Base-by-base conservation (phyloP, 2,329 filamentous ascomycete genomes). In the Hypoxylon sp. region DNA sequence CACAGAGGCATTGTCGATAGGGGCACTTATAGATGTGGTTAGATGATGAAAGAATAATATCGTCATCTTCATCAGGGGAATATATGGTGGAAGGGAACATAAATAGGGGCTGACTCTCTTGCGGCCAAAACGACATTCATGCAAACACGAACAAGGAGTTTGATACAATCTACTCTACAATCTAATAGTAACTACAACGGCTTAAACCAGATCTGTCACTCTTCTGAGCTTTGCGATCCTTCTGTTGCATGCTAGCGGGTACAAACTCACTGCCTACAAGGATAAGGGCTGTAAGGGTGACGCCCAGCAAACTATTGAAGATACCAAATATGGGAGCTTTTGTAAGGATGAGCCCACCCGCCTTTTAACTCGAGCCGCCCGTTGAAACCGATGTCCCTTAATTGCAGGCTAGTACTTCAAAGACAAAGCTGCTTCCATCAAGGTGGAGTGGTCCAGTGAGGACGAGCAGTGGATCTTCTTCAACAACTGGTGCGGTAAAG, bases 391-490 rank as follows among this genome's bases (percentile, higher is more conserved):
- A 10, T 14, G 10, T 46, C 25, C 36, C 4, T 57, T 32, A 11
- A 41, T 2, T 36, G 9, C 14, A 63, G 60, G 60, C 38, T 53
- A 59, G 3, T 30, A 11, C 43, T 67, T 67, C 41, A 25, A 67
- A 14, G 49, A 63, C n/a, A 61, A 58, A 45, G 64, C 59, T n/a
- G 53, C 23, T 6, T 67, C 64, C 11, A 45, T 67, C 28, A 67
- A 63, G 49, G 64, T 67, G 43, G 64, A 67, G n/a, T 59, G 25
- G 6, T 46, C 63, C 19, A 46, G 9, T 10, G 19, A 50, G 0
- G 64, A 51, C 30, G 21, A 55, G 5, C 64, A 59, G 23, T 67
- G 64, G 64, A 50, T 67, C 14, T 67, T 67, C 38, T 63, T 67
- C 59, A 67, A 67, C 49, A 63, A 63, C 43, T 67, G 49, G 59